Evolutionary conservation across 2,329 filamentous ascomycete genomes (phyloP).

Genomic region (Alternaria infectoria): DNA sequence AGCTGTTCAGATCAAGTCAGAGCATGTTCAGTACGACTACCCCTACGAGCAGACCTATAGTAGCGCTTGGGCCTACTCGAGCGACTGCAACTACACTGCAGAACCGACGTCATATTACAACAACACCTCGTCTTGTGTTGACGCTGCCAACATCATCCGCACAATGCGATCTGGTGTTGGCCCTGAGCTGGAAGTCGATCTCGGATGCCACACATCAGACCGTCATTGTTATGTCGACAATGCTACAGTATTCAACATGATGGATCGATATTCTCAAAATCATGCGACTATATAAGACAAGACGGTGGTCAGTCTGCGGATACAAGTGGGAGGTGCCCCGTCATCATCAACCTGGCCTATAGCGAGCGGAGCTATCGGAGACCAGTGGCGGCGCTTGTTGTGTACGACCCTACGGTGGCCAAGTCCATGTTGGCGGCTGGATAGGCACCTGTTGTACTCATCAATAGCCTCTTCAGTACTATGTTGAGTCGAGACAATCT

Average conservation of each 20-base stretch:
- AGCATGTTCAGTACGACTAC: constrained; percentile 32
- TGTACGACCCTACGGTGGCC: not conserved
- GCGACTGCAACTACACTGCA: constrained; percentile 20
- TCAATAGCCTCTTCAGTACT: not conserved
- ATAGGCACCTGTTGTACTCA: not conserved
- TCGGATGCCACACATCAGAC: constrained; percentile 48
- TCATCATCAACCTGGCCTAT: not conserved
- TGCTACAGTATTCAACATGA: constrained; percentile 51
- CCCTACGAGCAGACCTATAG: constrained; percentile 29
- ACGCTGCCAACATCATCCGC: constrained; percentile 55
- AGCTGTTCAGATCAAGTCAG: constrained; percentile 31
- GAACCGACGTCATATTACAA: constrained; percentile 31
- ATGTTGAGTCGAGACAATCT: not conserved
- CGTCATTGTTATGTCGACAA: constrained; percentile 55
- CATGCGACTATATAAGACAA: constrained; percentile 20
- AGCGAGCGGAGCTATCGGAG: not conserved
- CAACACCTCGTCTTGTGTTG: constrained; percentile 45
- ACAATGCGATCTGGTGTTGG: constrained; percentile 51
- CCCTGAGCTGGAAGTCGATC: constrained; percentile 47
- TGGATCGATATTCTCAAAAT: constrained; percentile 52
- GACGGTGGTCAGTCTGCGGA: not conserved
- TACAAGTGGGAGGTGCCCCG: not conserved
- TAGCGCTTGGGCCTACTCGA: constrained; percentile 31
- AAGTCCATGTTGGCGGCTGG: not conserved
- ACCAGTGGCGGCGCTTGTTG: constrained; percentile 10